phyloP scores from a whole-genome alignment of 441 rosid genomes.

The Erodium trifolium region DNA sequence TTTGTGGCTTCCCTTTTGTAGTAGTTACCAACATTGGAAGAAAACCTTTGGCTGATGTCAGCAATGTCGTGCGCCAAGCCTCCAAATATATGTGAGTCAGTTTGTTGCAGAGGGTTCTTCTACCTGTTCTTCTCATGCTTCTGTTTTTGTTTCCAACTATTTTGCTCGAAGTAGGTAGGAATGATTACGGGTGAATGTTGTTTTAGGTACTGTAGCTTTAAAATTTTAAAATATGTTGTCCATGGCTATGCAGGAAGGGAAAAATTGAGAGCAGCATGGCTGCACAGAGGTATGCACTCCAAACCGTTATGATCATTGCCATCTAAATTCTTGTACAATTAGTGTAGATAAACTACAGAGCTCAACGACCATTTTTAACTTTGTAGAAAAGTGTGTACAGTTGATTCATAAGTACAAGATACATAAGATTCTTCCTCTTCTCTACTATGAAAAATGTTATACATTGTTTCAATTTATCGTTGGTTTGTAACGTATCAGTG shows the following conservation, averaged over 20 bases:
- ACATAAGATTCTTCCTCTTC: not conserved
- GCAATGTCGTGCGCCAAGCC: constrained; percentile 47
- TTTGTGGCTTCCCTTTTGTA: constrained; percentile 15
- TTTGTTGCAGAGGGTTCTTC: constrained; percentile 4
- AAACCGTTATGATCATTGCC: constrained; percentile 12
- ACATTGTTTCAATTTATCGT: not conserved
- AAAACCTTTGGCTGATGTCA: constrained; percentile 70
- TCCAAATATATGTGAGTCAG: constrained; percentile 48
- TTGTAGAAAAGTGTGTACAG: not conserved
- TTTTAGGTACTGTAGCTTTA: not conserved
- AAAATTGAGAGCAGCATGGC: constrained; percentile 30
- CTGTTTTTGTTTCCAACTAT: too few relatives aligned
- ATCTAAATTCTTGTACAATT: not conserved
- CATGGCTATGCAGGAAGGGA: constrained; percentile 38
- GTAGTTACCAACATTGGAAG: constrained; percentile 37
- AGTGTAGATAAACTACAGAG: not conserved
- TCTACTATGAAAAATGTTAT: too few relatives aligned
- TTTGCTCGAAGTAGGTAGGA: not conserved
- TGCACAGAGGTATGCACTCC: constrained; percentile 32
- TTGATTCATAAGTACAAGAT: not conserved
- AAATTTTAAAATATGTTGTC: constrained; percentile 12
- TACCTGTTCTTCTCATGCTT: not conserved
- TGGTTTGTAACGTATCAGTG: not conserved
- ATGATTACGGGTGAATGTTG: too few relatives aligned
- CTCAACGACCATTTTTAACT: not conserved